Evolutionary conservation across 1,284 basidiomycete genomes (phyloP).

Genomic region (Pyrrhoderma lamaoense): DNA sequence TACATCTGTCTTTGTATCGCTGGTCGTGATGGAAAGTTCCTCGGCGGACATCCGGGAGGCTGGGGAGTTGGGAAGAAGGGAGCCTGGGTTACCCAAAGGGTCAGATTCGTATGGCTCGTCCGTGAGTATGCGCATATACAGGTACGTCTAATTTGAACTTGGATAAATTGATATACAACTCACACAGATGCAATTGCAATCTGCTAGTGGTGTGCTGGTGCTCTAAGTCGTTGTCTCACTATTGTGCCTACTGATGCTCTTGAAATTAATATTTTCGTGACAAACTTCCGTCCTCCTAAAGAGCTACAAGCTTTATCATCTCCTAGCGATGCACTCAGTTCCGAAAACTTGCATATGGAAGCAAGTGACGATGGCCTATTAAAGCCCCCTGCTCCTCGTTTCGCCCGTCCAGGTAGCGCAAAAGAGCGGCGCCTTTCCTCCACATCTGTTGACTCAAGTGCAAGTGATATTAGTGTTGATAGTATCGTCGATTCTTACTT

Average conservation of each 20-base stretch:
- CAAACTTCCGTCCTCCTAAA: conserved; percentile 37
- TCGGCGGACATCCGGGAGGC: conserved; percentile 38
- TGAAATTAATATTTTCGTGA: conserved; percentile 77
- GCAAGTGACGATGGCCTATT: conserved; percentile 12
- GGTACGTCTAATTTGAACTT: conserved; percentile 45
- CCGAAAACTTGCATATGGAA: too few relatives aligned
- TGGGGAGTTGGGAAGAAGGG: conserved; percentile 31
- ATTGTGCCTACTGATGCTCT: conserved; percentile 53
- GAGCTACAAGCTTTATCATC: conserved; percentile 11
- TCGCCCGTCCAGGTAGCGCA: not conserved
- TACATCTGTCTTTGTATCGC: conserved; percentile 60
- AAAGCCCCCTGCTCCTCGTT: conserved; percentile 12
- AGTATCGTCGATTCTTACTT: conserved; percentile 31
- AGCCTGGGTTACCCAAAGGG: conserved; percentile 46
- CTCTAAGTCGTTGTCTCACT: conserved; percentile 60
- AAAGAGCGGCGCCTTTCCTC: not conserved
- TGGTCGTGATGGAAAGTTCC: conserved; percentile 40
- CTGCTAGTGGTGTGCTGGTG: conserved; percentile 66
- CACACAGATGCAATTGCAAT: conserved; percentile 46
- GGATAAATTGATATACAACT: conserved; percentile 33
- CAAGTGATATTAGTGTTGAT: conserved; percentile 28
- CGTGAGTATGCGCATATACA: conserved; percentile 44
- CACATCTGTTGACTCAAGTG: conserved; percentile 9
- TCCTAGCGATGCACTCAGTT: too few relatives aligned
- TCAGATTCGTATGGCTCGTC: conserved; percentile 81